Evolutionary conservation across 202 grass and related monocot species (phyloP).

Genomic region (Musa balbisiana): DNA sequence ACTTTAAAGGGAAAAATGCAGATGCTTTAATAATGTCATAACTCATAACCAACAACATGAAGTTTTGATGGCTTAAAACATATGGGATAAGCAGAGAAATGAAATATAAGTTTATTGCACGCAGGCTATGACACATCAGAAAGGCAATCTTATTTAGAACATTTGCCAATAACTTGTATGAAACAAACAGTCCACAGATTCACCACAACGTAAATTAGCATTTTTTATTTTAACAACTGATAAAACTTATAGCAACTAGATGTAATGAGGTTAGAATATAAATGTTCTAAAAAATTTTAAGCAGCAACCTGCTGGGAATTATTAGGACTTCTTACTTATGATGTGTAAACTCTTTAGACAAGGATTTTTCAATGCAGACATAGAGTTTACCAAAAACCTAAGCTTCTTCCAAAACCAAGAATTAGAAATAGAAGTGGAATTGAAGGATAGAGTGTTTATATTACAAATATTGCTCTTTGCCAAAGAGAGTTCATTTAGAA

Average conservation of each 20-base stretch:
- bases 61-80: not conserved
- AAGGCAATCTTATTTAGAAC: too few relatives aligned
- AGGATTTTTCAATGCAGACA: too few relatives aligned
- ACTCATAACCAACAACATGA: conserved; percentile 8
- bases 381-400: too few relatives aligned
- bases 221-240: not conserved
- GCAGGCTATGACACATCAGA: too few relatives aligned
- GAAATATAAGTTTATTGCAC: not conserved
- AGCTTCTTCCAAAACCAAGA: too few relatives aligned
- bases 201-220: not conserved
- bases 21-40: conserved; percentile 8
- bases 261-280: not conserved
- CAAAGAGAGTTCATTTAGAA: too few relatives aligned
- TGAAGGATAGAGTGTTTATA: too few relatives aligned
- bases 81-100: not conserved
- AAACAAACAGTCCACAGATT: too few relatives aligned
- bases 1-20: conserved; percentile 2
- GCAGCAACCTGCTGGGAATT: not conserved
- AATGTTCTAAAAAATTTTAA: not conserved
- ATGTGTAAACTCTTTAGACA: not conserved
- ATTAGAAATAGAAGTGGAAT: too few relatives aligned
- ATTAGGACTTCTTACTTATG: not conserved
- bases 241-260: too few relatives aligned
- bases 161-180: too few relatives aligned
- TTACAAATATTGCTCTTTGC: too few relatives aligned